Base-by-base conservation (phyloP, 306 rosid genomes). In the Castanea crenata region DNA sequence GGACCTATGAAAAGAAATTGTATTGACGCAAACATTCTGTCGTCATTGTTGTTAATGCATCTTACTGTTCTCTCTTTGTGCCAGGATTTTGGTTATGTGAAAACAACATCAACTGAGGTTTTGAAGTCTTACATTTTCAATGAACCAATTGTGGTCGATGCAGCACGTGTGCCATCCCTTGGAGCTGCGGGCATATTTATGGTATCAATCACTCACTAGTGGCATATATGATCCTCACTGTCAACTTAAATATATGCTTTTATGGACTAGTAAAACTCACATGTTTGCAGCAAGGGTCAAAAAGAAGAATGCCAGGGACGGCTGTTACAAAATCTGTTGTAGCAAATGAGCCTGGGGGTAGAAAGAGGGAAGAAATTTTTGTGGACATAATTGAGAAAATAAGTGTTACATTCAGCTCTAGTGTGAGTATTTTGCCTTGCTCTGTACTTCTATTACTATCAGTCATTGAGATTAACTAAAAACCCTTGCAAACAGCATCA, bases 31-130 rank as follows among this genome's bases (percentile, higher is more conserved):
- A 59, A 71, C 55, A 5, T 46, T 16, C 44, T 72, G 41, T 38
- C 1, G 3, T 38, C 46, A 38, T 38, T 38, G 46, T 38, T 38
- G 46, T 9, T 56, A 5, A 57, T 79, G 57, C 76, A 21, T 74
- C 61, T 79, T 75, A 79, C 80, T 55, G 58, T 71, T 65, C 49
- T 81, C 4, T 3, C 34, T 85, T 73, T 81, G 59, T 81, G 59
- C 51, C 73, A 95, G 99, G 99, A 95, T 83, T 95, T 95, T 74
- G 99, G 98, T 67, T 95, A 87, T 87, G 96, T 76, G 58, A 94
- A 92, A 88, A 95, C 94, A 25, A 95, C 99, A n/a, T 92, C 99
- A 73, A 95, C 99, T 16, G 98, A 92, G 86, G 86, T 92, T 81
- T 83, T 92, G 87, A 92, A 95, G 88, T 95, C 94, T 0, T 93